These are phyloP conservation scores for Endothia cerciana DNA, from an alignment of 2,329 filamentous ascomycete genomes.

Conservation along the genomic window DNA sequence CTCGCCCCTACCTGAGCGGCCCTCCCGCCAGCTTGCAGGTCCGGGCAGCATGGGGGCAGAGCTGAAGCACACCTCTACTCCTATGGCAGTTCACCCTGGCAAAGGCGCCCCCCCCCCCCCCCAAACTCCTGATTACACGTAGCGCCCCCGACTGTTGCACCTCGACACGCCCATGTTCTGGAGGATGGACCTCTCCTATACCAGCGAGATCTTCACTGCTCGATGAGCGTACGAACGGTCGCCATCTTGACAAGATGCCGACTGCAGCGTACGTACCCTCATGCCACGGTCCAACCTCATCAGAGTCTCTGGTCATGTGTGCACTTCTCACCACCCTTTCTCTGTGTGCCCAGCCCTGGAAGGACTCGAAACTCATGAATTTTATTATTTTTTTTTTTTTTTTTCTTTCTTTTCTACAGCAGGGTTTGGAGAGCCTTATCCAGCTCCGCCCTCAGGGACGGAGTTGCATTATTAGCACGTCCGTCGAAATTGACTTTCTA, in stretches of 20 bases:
- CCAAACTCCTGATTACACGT: background rate
- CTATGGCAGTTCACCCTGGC: too few species aligned
- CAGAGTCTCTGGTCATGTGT: too few species aligned
- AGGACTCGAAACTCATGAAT: background rate
- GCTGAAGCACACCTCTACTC: too few species aligned
- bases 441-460: background rate
- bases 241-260: too few species aligned
- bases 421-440: background rate
- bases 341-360: background rate
- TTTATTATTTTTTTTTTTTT: too few species aligned
- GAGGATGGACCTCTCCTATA: too few species aligned
- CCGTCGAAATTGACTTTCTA: background rate
- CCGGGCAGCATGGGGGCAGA: background rate
- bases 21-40: slow-evolving; percentile 11
- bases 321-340: background rate
- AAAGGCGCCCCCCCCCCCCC: too few species aligned
- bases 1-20: slow-evolving; percentile 4
- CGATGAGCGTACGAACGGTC: too few species aligned
- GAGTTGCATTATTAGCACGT: background rate
- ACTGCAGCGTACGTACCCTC: too few species aligned
- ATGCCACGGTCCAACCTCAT: too few species aligned
- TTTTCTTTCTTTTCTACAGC: background rate
- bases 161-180: too few species aligned
- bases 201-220: too few species aligned
- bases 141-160: background rate